Evolutionary conservation across 139 green algal genomes (phyloP).

Genomic region (Chlorella sp.): DNA sequence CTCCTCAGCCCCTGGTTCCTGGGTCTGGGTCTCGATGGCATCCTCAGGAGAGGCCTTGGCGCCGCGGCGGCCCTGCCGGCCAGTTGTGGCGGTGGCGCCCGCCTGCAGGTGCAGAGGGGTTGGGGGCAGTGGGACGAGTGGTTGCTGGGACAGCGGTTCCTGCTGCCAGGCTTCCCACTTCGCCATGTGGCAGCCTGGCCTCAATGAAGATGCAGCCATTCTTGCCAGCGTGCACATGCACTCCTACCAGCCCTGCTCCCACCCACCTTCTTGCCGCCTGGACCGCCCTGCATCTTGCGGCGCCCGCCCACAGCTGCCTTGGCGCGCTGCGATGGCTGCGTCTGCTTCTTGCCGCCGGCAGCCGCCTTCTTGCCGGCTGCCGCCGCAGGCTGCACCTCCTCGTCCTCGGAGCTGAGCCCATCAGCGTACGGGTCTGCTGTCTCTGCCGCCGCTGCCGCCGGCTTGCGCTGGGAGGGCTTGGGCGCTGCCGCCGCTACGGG

Average conservation of each 20-base stretch:
- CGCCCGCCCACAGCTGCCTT: neutral
- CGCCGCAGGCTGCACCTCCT: neutral
- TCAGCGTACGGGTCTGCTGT: neutral
- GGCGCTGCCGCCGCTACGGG: neutral
- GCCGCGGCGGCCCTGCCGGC: neutral
- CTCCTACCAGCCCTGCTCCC: too few species aligned
- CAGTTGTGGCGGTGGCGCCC: neutral
- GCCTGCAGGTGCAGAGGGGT: neutral
- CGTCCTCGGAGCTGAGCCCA: neutral
- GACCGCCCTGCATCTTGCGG: too few species aligned
- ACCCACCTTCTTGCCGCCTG: too few species aligned
- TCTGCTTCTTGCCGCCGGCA: neutral
- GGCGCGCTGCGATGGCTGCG: neutral
- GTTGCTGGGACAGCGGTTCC: too few species aligned
- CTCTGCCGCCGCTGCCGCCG: neutral
- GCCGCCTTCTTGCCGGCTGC: neutral
- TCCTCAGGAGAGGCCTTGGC: neutral
- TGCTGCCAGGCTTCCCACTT: too few species aligned
- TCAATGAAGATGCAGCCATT: too few species aligned
- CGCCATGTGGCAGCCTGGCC: too few species aligned
- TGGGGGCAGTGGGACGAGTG: too few species aligned
- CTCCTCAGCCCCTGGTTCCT: neutral
- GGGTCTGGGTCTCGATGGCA: slow-evolving; percentile 7
- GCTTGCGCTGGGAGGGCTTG: neutral
- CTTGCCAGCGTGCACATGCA: too few species aligned